Conservation (phyloP, 805 yeast genomes). For the Babjeviella inositovora region DNA sequence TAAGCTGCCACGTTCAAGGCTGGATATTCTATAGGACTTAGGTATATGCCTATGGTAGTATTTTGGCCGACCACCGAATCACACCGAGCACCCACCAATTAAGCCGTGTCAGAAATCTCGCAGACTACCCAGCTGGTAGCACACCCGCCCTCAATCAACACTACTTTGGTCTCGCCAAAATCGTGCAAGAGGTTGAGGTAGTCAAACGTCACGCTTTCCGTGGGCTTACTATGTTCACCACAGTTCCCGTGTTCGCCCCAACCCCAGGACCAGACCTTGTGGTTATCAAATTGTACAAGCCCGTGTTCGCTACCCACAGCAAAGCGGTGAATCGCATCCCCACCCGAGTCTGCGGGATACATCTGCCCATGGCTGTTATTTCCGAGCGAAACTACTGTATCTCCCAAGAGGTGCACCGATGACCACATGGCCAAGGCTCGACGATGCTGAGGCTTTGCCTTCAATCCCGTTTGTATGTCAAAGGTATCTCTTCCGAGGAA, state of each 20-base stretch:
- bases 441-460: conserved; percentile 7
- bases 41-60: too few relatives aligned
- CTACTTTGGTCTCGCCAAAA: conserved; percentile 6
- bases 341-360: conserved; percentile 8
- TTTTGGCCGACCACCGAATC: too few relatives aligned
- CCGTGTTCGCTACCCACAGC: conserved; percentile 86
- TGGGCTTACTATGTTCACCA: conserved; percentile 21
- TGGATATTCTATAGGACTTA: too few relatives aligned
- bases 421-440: conserved; percentile 78
- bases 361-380: conserved; percentile 68
- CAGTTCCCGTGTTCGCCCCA: conserved; percentile 99
- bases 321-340: conserved; percentile 7
- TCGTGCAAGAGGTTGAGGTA: conserved; percentile 15
- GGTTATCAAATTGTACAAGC: conserved; percentile 14
- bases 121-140: conserved; percentile 58
- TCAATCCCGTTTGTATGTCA: conserved; percentile 2
- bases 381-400: conserved; percentile 35
- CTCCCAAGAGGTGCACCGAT: conserved; percentile 35
- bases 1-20: too few relatives aligned
- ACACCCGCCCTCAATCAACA: conserved; percentile 38
- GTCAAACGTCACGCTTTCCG: conserved; percentile 16
- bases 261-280: conserved; percentile 66
- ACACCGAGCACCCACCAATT: too few relatives aligned
- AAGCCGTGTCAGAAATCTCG: too few relatives aligned
- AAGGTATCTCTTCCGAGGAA: conserved; percentile 18